Evolutionary conservation across 2,329 filamentous ascomycete species (phyloP), one percentile per base, ranked within the genome.

Genomic region (Cladosporium velox): DNA sequence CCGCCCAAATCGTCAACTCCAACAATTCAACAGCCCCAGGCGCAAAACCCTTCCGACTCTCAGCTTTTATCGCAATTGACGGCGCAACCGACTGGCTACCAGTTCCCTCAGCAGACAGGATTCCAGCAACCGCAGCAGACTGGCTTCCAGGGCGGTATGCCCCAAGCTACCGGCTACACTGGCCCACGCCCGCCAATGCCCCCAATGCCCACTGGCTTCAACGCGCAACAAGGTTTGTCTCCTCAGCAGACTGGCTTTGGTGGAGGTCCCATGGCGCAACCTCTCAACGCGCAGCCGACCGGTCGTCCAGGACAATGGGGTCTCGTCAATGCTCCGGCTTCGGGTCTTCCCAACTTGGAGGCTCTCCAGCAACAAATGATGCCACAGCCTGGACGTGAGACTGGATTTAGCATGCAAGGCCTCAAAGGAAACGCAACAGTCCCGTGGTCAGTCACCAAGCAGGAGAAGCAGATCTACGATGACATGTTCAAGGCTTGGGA

Each of bases 381-480:
- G 94, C 95, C 95, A 26, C 94, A 99, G 76, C 88, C 91, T 72
- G 95, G 95, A 54, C 90, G 95, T 41, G 95, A 98, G 78, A 86
- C 88, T 68, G 91, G 90, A 30, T 98, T 91, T 73, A 96, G 92
- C 8, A 94, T 93, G 1, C 88, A 90, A 66, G 94, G 94, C 5
- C 85, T 99, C 11, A 89, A 92, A 69, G 95, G 95, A 62, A 98
- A 96, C 79, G 95, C 95, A 0, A 94, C 92, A 8, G 94, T 99
- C 74, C 95, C 95, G 0, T 99, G 95, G 95, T 93, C 95, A 18
- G 95, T 99, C 67, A 99, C 95, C 4, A 99, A 99, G 78, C 93
- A 97, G 69, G 95, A 99, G 79, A 99, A 99, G 84, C 94, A 91
- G 68, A 90, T 96, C 69, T 99, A 99, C 72, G 95, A 99, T 78